Conservation (phyloP, 2,329 filamentous ascomycete genomes). For the Cladosporium oxysporum region DNA sequence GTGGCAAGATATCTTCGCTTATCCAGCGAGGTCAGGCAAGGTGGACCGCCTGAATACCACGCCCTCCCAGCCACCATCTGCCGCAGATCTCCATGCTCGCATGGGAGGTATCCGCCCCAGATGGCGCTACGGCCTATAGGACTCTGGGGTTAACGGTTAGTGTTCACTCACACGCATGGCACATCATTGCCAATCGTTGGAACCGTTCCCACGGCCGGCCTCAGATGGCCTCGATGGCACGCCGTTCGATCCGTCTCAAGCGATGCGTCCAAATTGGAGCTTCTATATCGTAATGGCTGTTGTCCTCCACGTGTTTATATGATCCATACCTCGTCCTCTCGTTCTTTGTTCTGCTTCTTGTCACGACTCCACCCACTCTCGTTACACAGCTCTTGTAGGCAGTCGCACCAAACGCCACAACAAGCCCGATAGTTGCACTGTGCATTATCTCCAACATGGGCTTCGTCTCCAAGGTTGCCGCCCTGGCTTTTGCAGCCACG, state of each 20-base stretch:
- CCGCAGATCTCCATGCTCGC: slow-evolving; percentile 17
- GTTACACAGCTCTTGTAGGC: slow-evolving; percentile 15
- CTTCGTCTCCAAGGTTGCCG: slow-evolving; percentile 13
- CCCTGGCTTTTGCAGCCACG: slow-evolving; percentile 18
- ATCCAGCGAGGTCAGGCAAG: slow-evolving; percentile 9
- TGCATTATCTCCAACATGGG: slow-evolving; percentile 20
- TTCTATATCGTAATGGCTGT: neutral
- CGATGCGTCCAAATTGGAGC: neutral
- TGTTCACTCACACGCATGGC: slow-evolving; percentile 3
- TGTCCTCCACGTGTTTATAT: slow-evolving; percentile 5
- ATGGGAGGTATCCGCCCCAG: slow-evolving; percentile 5
- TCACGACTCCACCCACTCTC: slow-evolving; percentile 14
- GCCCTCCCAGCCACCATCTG: slow-evolving; percentile 17
- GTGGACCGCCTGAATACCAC: neutral
- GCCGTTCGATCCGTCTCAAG: slow-evolving; percentile 8
- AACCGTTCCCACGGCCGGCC: slow-evolving; percentile 3
- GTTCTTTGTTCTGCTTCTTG: slow-evolving; percentile 4
- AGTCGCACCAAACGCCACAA: slow-evolving; percentile 15
- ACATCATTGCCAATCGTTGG: slow-evolving; percentile 5
- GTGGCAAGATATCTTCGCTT: neutral
- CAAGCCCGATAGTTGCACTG: slow-evolving; percentile 15
- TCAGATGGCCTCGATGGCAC: slow-evolving; percentile 7
- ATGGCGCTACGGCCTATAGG: slow-evolving; percentile 6
- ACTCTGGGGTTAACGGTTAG: slow-evolving; percentile 15
- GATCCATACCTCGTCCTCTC: neutral